Conservation (phyloP, 352 stramenopile genomes). For the Globisporangium camurandrum region DNA sequence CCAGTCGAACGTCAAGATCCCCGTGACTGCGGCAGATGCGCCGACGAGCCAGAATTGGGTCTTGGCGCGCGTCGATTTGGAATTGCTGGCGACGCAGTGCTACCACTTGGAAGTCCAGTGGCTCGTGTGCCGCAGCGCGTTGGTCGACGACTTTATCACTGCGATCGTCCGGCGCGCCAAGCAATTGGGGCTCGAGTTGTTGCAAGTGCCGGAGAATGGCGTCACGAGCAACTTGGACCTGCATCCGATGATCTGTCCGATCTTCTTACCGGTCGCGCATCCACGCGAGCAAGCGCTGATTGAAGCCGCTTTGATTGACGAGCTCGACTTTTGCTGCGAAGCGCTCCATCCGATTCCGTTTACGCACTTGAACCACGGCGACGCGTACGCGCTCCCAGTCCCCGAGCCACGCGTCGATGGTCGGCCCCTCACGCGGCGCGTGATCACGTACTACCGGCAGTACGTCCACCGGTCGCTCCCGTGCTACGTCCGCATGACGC, state of each 20-base stretch:
- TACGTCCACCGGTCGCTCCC: conserved; percentile 15
- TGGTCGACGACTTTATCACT: conserved; percentile 78
- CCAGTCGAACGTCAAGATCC: conserved; percentile 65
- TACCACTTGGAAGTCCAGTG: conserved; percentile 84
- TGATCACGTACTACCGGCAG: conserved; percentile 16
- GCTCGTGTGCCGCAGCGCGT: conserved; percentile 73
- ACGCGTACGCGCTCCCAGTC: conserved; percentile 11
- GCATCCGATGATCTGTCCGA: conserved; percentile 66
- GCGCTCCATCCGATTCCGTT: conserved; percentile 28
- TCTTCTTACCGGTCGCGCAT: conserved; percentile 56
- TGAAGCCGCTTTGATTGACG: conserved; percentile 49
- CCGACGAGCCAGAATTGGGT: conserved; percentile 80
- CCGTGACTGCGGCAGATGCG: conserved; percentile 52
- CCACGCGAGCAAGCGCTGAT: conserved; percentile 40
- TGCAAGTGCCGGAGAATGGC: conserved; percentile 61
- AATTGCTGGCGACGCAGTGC: conserved; percentile 16
- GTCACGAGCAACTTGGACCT: conserved; percentile 74
- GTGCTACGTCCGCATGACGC: conserved; percentile 11
- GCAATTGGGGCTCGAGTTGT: conserved; percentile 64
- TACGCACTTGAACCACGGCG: conserved; percentile 15
- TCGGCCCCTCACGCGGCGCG: conserved; percentile 5
- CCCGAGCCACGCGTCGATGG: conserved; percentile 10
- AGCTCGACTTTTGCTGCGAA: conserved; percentile 69
- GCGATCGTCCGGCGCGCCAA: conserved; percentile 62
- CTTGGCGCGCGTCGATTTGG: conserved; percentile 29